Conservation (phyloP, 768 basidiomycete genomes). For the Chalciporus sphaerocephalus region DNA sequence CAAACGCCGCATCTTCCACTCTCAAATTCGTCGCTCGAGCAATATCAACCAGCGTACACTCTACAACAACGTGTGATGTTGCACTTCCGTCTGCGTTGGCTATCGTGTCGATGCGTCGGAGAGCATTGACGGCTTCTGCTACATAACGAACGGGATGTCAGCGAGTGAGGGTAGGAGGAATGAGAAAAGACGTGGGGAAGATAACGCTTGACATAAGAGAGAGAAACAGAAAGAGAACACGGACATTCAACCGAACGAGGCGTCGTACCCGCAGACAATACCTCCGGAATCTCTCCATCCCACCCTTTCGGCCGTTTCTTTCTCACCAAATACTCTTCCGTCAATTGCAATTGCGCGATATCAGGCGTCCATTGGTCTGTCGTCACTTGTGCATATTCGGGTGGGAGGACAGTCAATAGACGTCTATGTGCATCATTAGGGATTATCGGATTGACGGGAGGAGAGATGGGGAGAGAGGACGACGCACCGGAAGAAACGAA, state of each 20-base stretch:
- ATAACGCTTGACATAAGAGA: neutral
- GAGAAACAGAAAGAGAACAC: conserved; percentile 6
- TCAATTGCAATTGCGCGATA: conserved; percentile 33
- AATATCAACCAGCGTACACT: conserved; percentile 73
- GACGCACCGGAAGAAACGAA: conserved; percentile 76
- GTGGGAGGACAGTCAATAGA: conserved; percentile 57
- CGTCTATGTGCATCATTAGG: conserved; percentile 42
- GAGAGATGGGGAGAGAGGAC: neutral
- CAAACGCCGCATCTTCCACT: conserved; percentile 83
- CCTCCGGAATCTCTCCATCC: conserved; percentile 61
- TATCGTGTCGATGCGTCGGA: conserved; percentile 56
- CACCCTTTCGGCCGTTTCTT: conserved; percentile 63
- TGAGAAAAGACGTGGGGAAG: neutral
- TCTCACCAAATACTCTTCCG: conserved; percentile 29
- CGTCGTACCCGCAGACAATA: conserved; percentile 30
- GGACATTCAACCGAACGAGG: conserved; percentile 40
- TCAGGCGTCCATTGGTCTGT: conserved; percentile 44
- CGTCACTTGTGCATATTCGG: conserved; percentile 44
- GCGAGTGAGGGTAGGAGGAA: conserved; percentile 1
- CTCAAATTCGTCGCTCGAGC: conserved; percentile 77
- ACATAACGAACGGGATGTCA: neutral
- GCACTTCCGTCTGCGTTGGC: conserved; percentile 64
- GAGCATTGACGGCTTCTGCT: conserved; percentile 50
- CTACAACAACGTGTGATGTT: conserved; percentile 60
- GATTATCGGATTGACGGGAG: neutral